A percentile compares a stretch with the other conserved stretches of the same genome.
phyloP scores from a whole-genome alignment of 371 early-diverging fungal genomes.

The Chytridium lagenaria region DNA sequence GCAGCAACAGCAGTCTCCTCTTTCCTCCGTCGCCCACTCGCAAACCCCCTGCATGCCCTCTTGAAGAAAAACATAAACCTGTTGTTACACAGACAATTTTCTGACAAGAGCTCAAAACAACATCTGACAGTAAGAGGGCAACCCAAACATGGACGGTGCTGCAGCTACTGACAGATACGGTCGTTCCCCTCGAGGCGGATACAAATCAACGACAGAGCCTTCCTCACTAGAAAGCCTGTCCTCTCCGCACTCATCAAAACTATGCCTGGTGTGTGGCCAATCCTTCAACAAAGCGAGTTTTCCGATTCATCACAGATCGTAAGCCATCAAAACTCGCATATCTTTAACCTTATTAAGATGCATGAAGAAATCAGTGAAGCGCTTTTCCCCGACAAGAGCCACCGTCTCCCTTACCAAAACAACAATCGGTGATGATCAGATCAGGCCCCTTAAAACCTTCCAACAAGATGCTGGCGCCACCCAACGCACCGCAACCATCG shows the following conservation, averaged over 20 bases:
- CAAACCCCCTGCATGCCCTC: background rate
- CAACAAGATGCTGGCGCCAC: background rate
- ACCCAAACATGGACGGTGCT: background rate
- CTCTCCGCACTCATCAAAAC: slow-evolving; percentile 12
- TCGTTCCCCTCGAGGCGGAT: background rate
- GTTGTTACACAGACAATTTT: background rate
- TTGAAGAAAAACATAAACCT: background rate
- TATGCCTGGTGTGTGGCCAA: slow-evolving; percentile 49
- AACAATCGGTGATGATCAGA: slow-evolving; percentile 11
- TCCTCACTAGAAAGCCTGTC: background rate
- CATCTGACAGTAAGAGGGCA: background rate
- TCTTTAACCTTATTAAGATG: slow-evolving; percentile 22
- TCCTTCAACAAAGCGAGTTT: slow-evolving; percentile 39
- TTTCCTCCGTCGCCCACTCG: background rate
- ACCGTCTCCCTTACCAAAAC: background rate
- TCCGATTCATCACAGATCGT: slow-evolving; percentile 46
- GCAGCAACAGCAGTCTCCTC: background rate
- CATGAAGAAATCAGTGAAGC: slow-evolving; percentile 31
- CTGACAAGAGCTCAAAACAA: background rate
- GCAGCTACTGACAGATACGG: background rate
- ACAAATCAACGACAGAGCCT: background rate
- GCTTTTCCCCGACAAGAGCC: background rate
- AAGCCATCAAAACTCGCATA: background rate
- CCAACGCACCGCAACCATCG: background rate
- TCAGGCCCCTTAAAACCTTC: slow-evolving; percentile 3